Evolutionary conservation across 306 rosid genomes (phyloP).

Genomic region (Prunus davidiana): DNA sequence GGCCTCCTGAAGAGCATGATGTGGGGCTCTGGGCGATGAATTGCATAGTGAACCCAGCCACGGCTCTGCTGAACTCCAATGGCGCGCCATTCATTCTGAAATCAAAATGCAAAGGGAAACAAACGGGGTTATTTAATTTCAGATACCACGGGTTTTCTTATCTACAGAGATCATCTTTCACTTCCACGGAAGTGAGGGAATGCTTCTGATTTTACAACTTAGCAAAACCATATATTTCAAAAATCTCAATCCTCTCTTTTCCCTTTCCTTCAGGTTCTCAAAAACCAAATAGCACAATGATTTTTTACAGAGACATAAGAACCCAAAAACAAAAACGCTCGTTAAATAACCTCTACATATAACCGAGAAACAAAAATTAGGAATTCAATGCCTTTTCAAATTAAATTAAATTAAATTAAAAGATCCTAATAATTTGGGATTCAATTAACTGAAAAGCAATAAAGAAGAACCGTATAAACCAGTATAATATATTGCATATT

Average conservation of each 20-base stretch:
- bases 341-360: neutral
- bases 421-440: no score
- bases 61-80: constrained; percentile 98
- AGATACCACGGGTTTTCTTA: neutral
- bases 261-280: neutral
- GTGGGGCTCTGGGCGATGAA: constrained; percentile 96
- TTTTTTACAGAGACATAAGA: neutral
- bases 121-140: neutral
- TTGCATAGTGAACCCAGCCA: constrained; percentile 95
- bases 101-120: neutral
- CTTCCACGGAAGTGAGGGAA: no score
- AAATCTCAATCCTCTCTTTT: neutral
- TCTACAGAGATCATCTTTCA: neutral
- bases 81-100: constrained; percentile 89
- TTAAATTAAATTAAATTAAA: no score
- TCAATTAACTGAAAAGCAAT: no score
- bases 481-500: neutral
- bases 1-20: constrained; percentile 99
- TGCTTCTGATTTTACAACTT: neutral
- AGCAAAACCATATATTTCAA: neutral
- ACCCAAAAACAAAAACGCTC: neutral
- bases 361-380: neutral
- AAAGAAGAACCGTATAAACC: neutral
- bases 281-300: neutral
- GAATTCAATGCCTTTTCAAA: neutral